Conservation (phyloP, 345 rosid genomes). For the Carallia pectinifolia region DNA sequence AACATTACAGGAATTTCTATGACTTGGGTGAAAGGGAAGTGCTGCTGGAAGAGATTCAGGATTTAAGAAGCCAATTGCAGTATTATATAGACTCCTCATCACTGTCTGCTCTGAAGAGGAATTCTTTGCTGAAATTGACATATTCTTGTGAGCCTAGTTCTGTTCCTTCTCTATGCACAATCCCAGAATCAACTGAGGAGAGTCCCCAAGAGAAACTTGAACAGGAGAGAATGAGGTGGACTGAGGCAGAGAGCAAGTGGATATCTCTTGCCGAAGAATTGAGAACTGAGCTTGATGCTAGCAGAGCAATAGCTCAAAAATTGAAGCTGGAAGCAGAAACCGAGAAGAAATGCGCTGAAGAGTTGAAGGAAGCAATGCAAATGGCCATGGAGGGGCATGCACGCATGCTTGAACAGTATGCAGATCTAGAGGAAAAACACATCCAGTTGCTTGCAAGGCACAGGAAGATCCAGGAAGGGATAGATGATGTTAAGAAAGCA, state of each 20-base stretch:
- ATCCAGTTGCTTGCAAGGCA: conserved; percentile 90
- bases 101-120: conserved; percentile 42
- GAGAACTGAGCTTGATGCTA: conserved; percentile 72
- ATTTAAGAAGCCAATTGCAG: conserved; percentile 81
- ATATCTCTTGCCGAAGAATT: conserved; percentile 83
- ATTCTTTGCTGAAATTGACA: conserved; percentile 56
- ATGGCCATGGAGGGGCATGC: conserved; percentile 96
- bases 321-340: conserved; percentile 66
- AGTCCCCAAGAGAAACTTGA: conserved; percentile 56
- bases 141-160: conserved; percentile 50
- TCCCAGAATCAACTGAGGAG: conserved; percentile 62
- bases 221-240: conserved; percentile 61
- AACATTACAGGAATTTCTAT: conserved; percentile 66
- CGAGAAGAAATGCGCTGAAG: conserved; percentile 83
- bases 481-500: conserved; percentile 89
- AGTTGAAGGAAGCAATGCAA: conserved; percentile 89
- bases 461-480: conserved; percentile 83
- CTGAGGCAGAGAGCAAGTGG: conserved; percentile 91
- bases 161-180: conserved; percentile 41
- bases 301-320: conserved; percentile 54
- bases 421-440: conserved; percentile 93
- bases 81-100: conserved; percentile 68
- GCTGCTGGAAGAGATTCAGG: conserved; percentile 87
- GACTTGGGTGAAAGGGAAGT: conserved; percentile 93
- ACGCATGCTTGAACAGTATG: conserved; percentile 94